These are phyloP conservation scores for Creolimax fragrantissima DNA, from an alignment of 78 protist species.

Conservation along the genomic window DNA sequence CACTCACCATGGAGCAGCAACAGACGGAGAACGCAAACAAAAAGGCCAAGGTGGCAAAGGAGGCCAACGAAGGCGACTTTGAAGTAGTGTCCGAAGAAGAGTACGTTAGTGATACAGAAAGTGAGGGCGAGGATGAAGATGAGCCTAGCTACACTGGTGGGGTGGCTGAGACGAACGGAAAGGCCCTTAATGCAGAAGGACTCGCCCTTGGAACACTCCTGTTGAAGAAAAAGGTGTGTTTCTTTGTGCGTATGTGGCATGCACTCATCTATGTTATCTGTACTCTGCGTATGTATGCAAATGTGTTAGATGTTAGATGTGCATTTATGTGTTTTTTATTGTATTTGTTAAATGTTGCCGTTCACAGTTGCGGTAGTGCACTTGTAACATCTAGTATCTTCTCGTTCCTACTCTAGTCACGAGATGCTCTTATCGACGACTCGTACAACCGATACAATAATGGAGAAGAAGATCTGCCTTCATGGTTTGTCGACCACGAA, in stretches of 20 bases:
- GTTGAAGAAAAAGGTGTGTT: not conserved
- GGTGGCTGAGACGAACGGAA: not conserved
- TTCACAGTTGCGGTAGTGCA: no score
- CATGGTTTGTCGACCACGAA: conserved; percentile 75
- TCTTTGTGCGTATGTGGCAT: not conserved
- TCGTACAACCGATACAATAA: conserved; percentile 54
- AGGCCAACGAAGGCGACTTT: conserved; percentile 9
- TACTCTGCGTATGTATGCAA: not conserved
- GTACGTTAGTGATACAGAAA: not conserved
- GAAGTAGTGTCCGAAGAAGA: conserved; percentile 13
- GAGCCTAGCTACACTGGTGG: not conserved
- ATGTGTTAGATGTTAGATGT: no score
- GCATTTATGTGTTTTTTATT: no score
- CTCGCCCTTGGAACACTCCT: not conserved
- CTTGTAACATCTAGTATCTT: no score
- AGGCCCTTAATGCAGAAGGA: not conserved
- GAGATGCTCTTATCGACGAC: conserved; percentile 42
- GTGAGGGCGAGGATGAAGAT: not conserved
- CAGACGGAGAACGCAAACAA: not conserved
- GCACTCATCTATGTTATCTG: not conserved
- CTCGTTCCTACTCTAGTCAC: not conserved
- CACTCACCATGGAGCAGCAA: not conserved
- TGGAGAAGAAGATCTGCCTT: conserved; percentile 58
- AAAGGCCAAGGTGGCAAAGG: not conserved
- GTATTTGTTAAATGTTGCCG: no score